phyloP scores from a whole-genome alignment of 1,139 yeast species.

The Eremothecium sinecaudum region DNA sequence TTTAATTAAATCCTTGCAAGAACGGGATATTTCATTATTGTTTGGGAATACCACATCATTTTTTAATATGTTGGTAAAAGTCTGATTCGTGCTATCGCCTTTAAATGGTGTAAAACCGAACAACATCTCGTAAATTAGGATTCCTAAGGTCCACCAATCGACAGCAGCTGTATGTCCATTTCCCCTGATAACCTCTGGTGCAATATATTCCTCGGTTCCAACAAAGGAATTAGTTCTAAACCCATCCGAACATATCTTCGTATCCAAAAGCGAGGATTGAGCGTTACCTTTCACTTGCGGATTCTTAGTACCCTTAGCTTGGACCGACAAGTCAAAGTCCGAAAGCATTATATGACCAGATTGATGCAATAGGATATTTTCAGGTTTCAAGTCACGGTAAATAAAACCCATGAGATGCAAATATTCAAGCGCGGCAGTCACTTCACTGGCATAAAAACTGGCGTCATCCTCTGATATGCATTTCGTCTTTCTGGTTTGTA shows the following conservation, averaged over 20 bases:
- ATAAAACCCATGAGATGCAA: constrained; percentile 94
- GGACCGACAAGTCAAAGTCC: constrained; percentile 92
- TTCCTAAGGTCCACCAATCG: constrained; percentile 99
- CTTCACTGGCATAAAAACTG: constrained; percentile 91
- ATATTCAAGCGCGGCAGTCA: constrained; percentile 92
- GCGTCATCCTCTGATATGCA: constrained; percentile 86
- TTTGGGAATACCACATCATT: constrained; percentile 65
- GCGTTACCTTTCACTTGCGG: constrained; percentile 35
- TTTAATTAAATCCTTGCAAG: constrained; percentile 68
- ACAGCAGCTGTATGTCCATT: constrained; percentile 97
- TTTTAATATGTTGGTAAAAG: constrained; percentile 79
- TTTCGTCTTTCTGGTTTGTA: constrained; percentile 82
- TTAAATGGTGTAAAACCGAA: constrained; percentile 95
- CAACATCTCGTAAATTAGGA: constrained; percentile 83
- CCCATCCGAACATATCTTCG: constrained; percentile 90
- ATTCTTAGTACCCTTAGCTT: constrained; percentile 57
- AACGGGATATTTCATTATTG: constrained; percentile 51
- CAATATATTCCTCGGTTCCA: constrained; percentile 96
- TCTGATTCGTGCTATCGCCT: constrained; percentile 77
- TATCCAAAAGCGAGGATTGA: constrained; percentile 45
- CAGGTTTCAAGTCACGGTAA: constrained; percentile 91
- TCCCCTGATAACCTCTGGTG: constrained; percentile 95
- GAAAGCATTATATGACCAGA: constrained; percentile 97
- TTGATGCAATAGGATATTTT: constrained; percentile 83
- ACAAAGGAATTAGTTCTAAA: constrained; percentile 95